Conservation (phyloP, 2,329 filamentous ascomycete species). For the Catunica adiposa region DNA sequence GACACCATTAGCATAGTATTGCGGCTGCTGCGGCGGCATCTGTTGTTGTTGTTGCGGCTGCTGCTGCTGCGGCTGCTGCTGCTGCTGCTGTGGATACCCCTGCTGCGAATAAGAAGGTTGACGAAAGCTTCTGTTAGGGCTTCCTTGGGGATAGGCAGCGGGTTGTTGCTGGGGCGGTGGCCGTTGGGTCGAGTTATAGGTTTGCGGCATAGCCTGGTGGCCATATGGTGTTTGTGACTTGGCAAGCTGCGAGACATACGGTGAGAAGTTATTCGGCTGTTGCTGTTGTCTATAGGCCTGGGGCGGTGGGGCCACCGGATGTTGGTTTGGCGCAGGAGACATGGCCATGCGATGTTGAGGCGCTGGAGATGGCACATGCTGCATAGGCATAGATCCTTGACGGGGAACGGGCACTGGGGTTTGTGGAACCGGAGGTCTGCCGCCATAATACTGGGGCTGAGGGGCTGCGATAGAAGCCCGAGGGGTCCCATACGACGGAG, state of each 20-base stretch:
- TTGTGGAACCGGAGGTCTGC: slow-evolving; percentile 9
- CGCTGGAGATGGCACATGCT: slow-evolving; percentile 11
- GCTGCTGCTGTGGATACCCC: slow-evolving; percentile 22
- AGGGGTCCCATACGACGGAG: slow-evolving; percentile 6
- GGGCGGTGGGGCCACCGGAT: slow-evolving; percentile 21
- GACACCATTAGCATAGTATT: slow-evolving; percentile 29
- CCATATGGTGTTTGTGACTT: slow-evolving; percentile 37
- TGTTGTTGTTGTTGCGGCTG: slow-evolving; percentile 23
- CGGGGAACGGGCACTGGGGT: slow-evolving; percentile 14
- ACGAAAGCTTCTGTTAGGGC: slow-evolving; percentile 28
- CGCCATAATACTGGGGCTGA: slow-evolving; percentile 11
- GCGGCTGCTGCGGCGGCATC: slow-evolving; percentile 13
- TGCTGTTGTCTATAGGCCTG: slow-evolving; percentile 15
- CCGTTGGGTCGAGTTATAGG: slow-evolving; percentile 18
- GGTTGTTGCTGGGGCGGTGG: slow-evolving; percentile 2
- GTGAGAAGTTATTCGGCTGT: slow-evolving; percentile 23
- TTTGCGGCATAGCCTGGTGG: slow-evolving; percentile 34
- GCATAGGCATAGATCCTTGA: slow-evolving; percentile 9
- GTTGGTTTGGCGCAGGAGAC: slow-evolving; percentile 19
- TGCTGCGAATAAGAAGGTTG: slow-evolving; percentile 21
- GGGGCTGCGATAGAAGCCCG: slow-evolving; percentile 7
- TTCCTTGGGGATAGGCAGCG: slow-evolving; percentile 24
- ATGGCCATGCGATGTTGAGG: slow-evolving; percentile 17
- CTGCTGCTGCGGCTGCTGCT: slow-evolving; percentile 19
- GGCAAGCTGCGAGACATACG: slow-evolving; percentile 34